Conservation (phyloP, 495 filamentous ascomycete species). For the Achaetomiella virescens region DNA sequence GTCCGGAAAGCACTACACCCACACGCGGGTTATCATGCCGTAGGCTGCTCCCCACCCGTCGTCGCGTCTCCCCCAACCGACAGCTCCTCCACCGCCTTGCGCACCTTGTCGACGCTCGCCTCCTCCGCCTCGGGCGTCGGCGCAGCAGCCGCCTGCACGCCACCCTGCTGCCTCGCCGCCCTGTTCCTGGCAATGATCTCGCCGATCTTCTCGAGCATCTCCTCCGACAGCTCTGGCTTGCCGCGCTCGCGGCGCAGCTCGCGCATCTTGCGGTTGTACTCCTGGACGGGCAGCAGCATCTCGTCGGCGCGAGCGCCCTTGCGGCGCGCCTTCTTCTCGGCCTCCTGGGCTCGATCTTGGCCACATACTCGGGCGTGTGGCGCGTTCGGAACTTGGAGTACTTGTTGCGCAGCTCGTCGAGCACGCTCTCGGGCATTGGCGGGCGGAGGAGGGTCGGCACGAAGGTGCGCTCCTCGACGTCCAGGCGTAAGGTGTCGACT, state of each 20-base stretch:
- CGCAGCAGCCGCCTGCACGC: not conserved
- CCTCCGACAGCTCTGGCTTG: conserved; percentile 47
- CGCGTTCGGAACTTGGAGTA: conserved; percentile 77
- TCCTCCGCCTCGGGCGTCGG: not conserved
- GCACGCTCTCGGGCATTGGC: conserved; percentile 71
- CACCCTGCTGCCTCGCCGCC: conserved; percentile 4
- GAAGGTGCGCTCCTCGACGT: conserved; percentile 70
- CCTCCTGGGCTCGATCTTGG: conserved; percentile 55
- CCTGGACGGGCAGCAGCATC: conserved; percentile 50
- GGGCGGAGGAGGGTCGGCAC: conserved; percentile 63
- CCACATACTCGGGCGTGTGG: conserved; percentile 65
- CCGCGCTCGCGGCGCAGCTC: conserved; percentile 39
- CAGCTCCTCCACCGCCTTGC: conserved; percentile 21
- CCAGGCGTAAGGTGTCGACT: conserved; percentile 66
- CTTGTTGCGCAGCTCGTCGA: conserved; percentile 84
- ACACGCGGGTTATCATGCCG: not conserved
- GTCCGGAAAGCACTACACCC: not conserved
- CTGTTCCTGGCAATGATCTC: conserved; percentile 56
- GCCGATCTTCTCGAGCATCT: conserved; percentile 61
- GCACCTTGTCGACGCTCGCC: conserved; percentile 10
- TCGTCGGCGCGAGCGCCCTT: conserved; percentile 41
- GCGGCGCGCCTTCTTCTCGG: conserved; percentile 49
- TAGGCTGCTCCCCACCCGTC: conserved; percentile 7
- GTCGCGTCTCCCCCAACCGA: conserved; percentile 13
- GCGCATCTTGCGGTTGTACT: conserved; percentile 41